Evolutionary conservation across 345 rosid species (phyloP).

Genomic region (Boechera retrofracta): DNA sequence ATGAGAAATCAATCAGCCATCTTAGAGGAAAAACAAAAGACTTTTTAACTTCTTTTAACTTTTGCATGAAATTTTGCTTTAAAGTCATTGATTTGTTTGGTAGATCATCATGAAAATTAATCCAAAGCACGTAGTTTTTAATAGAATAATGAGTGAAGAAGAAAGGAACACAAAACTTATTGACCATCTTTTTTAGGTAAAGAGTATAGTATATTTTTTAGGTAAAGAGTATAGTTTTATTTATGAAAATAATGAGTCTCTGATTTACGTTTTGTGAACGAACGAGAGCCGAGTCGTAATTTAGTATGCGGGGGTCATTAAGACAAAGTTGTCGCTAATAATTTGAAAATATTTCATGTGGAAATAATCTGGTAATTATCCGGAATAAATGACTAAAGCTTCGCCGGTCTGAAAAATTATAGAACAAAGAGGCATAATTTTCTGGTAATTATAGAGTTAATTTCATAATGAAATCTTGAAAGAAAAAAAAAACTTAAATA

Average conservation of each 20-base stretch:
- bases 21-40: neutral
- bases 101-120: constrained; percentile 7
- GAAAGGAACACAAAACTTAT: constrained; percentile 13
- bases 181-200: neutral
- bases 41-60: constrained; percentile 3
- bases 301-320: neutral
- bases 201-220: neutral
- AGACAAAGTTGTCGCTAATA: neutral
- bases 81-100: constrained; percentile 37
- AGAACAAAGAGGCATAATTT: too few relatives aligned
- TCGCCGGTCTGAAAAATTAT: neutral
- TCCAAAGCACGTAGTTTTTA: neutral
- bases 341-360: neutral
- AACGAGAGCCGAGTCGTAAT: neutral
- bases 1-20: constrained; percentile 18
- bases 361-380: neutral
- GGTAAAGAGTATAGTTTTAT: neutral
- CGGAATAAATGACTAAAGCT: neutral
- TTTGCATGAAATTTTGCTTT: constrained; percentile 36
- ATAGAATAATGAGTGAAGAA: constrained; percentile 1
- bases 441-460: too few relatives aligned
- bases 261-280: neutral
- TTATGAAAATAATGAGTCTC: neutral
- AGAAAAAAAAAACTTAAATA: too few relatives aligned
- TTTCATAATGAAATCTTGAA: too few relatives aligned